Percentiles rank a stretch among this genome's conserved stretches.
phyloP scores from a whole-genome alignment of 208 protist genomes.

The Naegleria fowleri region DNA sequence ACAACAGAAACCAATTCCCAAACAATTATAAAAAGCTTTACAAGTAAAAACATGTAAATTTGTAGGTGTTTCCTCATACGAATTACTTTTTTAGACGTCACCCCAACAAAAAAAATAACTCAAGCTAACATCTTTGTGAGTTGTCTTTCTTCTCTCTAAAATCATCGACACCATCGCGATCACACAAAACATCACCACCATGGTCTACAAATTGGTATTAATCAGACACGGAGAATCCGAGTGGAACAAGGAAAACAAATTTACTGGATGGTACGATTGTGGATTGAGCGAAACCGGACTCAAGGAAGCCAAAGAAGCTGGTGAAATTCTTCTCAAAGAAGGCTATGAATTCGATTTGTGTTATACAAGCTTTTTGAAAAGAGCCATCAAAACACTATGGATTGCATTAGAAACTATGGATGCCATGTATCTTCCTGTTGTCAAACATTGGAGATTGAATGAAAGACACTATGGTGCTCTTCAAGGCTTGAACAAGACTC shows the following conservation, averaged over 20 bases:
- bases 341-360: constrained; percentile 54
- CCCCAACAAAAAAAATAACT: too few relatives aligned
- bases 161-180: background rate
- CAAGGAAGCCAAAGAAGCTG: constrained; percentile 38
- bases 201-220: constrained; percentile 40
- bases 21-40: too few relatives aligned
- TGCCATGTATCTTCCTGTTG: constrained; percentile 50
- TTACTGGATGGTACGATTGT: constrained; percentile 58
- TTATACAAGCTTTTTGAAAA: constrained; percentile 59
- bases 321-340: constrained; percentile 37
- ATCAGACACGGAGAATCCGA: constrained; percentile 51
- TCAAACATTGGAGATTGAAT: constrained; percentile 57
- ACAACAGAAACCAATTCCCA: too few relatives aligned
- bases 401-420: constrained; percentile 49
- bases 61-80: too few relatives aligned
- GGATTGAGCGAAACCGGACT: constrained; percentile 44
- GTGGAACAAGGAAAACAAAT: constrained; percentile 56
- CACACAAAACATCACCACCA: background rate
- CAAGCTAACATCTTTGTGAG: too few relatives aligned
- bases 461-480: constrained; percentile 63
- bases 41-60: too few relatives aligned
- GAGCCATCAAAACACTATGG: constrained; percentile 54
- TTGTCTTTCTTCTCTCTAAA: too few relatives aligned
- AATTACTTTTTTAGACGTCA: too few relatives aligned
- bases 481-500: constrained; percentile 58